A percentile compares a stretch with the other conserved stretches of the same genome.
Evolutionary conservation across 2,329 filamentous ascomycete species (phyloP).

Genomic region (Exophiala calicioides): DNA sequence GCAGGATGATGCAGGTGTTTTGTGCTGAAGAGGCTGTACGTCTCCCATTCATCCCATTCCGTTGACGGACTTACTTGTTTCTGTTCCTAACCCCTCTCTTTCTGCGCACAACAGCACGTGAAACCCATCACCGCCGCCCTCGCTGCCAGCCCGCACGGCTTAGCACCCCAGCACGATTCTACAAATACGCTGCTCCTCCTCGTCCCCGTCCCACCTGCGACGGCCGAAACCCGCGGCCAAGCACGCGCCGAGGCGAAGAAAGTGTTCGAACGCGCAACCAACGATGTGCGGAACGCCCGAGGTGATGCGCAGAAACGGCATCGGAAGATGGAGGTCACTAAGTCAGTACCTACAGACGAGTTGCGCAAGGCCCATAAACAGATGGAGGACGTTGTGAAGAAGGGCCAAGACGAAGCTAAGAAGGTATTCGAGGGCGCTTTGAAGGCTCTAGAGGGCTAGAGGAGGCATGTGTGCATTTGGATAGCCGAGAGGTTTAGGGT

Average conservation of each 20-base stretch:
- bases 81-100: background rate
- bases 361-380: slow-evolving; percentile 47
- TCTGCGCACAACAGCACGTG: slow-evolving; percentile 38
- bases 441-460: slow-evolving; percentile 25
- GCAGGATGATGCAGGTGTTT: slow-evolving; percentile 61
- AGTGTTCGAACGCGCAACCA: slow-evolving; percentile 45
- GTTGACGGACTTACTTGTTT: background rate
- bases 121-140: slow-evolving; percentile 49
- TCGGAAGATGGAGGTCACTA: slow-evolving; percentile 47
- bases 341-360: slow-evolving; percentile 47
- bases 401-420: slow-evolving; percentile 49
- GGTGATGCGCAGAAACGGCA: slow-evolving; percentile 47
- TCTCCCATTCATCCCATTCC: slow-evolving; percentile 21
- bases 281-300: slow-evolving; percentile 44
- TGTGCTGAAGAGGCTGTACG: slow-evolving; percentile 65
- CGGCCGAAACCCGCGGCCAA: slow-evolving; percentile 48
- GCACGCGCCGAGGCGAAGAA: slow-evolving; percentile 43
- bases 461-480: background rate
- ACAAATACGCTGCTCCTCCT: slow-evolving; percentile 48
- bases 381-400: slow-evolving; percentile 51
- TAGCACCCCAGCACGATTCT: slow-evolving; percentile 46
- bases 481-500: background rate
- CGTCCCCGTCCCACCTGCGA: slow-evolving; percentile 49
- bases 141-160: slow-evolving; percentile 43
- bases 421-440: slow-evolving; percentile 46